Evolutionary conservation across 2,329 filamentous ascomycete genomes (phyloP), one percentile per base, ranked within the genome.

Genomic region (Amylocarpus encephaloides): DNA sequence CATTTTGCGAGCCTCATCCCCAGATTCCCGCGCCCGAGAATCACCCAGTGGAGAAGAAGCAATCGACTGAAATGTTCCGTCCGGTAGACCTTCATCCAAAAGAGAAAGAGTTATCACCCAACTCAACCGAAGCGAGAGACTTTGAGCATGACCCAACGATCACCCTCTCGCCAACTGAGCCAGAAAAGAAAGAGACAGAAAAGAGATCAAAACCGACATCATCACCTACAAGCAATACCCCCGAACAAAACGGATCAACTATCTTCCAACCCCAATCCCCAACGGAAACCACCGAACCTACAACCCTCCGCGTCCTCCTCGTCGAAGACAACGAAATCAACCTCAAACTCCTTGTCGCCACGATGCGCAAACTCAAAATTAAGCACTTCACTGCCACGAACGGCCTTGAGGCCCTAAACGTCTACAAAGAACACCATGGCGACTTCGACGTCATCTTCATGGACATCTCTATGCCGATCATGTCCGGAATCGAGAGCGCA

Each of bases 391-490:
- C 65, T 1, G 75, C 74, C 3, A 60, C 57, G 10, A 70, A 78
- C 53, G 75, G 75, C 5, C 66, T 71, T 2, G 70, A 76, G 60
- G 75, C 75, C 1, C 66, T 77, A 3, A 65, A 75, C 36, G 38
- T 49, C 2, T 66, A 65, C 42, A 62, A 61, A 53, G 52, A 60
- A 26, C 54, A 59, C 1, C 54, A 62, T 1, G 62, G 65, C 6
- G 48, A 60, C 1, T 71, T 70, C 38, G 68, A 70, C 38, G 68
- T 74, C 30, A 67, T 77, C 6, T 67, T 77, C 18, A 78, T 78
- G 73, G 77, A 80, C 55, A 71, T 79, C 10, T 72, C 71, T 49
- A 80, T 80, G 77, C 77, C 77, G 0, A 66, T 79, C 3, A 75
- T 80, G 67, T 70, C 77, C 48, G 74, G 74, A 0, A 62, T 76